Percentiles rank a stretch among this genome's conserved stretches.
Evolutionary conservation across 2,329 filamentous ascomycete genomes (phyloP).

Genomic region (Ophiobolus disseminans): DNA sequence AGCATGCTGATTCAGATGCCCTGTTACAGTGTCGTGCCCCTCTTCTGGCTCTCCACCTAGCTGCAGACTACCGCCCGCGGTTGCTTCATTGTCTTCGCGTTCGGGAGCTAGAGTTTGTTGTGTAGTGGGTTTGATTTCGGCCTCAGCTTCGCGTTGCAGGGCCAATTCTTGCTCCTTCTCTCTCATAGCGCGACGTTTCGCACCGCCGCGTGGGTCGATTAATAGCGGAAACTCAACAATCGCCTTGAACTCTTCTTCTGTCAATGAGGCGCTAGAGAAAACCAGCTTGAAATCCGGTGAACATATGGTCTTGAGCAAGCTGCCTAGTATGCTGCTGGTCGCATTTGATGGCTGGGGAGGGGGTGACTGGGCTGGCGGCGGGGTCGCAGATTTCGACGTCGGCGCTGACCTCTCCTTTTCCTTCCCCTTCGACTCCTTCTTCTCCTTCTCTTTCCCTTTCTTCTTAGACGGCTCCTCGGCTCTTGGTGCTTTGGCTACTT

Average conservation of each 20-base stretch:
- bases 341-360: conserved; percentile 24
- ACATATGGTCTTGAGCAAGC: conserved; percentile 50
- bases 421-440: conserved; percentile 25
- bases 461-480: conserved; percentile 40
- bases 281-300: conserved; percentile 59
- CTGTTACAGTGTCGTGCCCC: conserved; percentile 63
- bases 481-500: conserved; percentile 37
- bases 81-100: conserved; percentile 76
- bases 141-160: conserved; percentile 58
- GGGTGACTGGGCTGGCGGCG: conserved; percentile 22
- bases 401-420: conserved; percentile 32
- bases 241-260: conserved; percentile 58
- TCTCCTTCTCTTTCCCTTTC: conserved; percentile 36
- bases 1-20: conserved; percentile 68
- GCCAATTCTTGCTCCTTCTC: conserved; percentile 69
- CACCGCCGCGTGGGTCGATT: conserved; percentile 82
- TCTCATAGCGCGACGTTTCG: conserved; percentile 75
- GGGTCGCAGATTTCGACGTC: conserved; percentile 37
- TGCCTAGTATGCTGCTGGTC: conserved; percentile 37
- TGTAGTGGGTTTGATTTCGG: conserved; percentile 60
- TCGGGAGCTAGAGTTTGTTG: conserved; percentile 41
- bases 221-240: conserved; percentile 73
- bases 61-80: conserved; percentile 75
- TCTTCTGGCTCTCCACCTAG: conserved; percentile 94
- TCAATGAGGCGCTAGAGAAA: conserved; percentile 54